Conservation (phyloP, 495 filamentous ascomycete genomes). For the Tuber aestivum region DNA sequence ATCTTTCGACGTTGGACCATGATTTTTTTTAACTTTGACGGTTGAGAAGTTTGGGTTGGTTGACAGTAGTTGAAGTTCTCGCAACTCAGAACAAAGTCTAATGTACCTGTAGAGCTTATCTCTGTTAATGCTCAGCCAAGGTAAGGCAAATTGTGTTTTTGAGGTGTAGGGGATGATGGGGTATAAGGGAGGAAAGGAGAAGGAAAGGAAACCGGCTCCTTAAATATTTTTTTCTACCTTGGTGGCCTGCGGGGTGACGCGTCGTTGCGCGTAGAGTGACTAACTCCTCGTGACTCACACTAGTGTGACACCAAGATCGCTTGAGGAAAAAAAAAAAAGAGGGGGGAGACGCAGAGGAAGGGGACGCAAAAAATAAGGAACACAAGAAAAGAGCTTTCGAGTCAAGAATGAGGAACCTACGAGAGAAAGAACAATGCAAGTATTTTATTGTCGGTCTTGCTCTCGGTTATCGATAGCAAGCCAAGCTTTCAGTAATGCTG, state of each 20-base stretch:
- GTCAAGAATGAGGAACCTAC: background rate
- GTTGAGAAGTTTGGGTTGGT: background rate
- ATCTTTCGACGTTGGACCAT: background rate
- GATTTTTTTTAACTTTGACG: background rate
- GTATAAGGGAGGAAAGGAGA: constrained; percentile 41
- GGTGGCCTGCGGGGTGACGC: background rate
- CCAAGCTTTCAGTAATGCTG: background rate
- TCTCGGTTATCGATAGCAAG: background rate
- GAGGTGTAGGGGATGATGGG: background rate
- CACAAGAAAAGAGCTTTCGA: background rate
- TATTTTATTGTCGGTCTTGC: background rate
- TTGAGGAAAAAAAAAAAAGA: background rate
- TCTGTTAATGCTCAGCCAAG: background rate
- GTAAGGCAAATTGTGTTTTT: background rate
- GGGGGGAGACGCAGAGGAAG: background rate
- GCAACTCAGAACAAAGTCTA: background rate
- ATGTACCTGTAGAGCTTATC: background rate
- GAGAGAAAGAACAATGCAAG: background rate
- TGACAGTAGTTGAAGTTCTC: background rate
- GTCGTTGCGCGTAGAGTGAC: background rate
- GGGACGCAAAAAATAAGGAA: background rate
- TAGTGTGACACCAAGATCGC: background rate
- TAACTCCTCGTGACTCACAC: background rate
- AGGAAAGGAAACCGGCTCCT: constrained; percentile 41
- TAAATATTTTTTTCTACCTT: background rate